Evolutionary conservation across 2,329 filamentous ascomycete genomes (phyloP), one percentile per base, ranked within the genome.

Genomic region (Colletotrichum sojae): DNA sequence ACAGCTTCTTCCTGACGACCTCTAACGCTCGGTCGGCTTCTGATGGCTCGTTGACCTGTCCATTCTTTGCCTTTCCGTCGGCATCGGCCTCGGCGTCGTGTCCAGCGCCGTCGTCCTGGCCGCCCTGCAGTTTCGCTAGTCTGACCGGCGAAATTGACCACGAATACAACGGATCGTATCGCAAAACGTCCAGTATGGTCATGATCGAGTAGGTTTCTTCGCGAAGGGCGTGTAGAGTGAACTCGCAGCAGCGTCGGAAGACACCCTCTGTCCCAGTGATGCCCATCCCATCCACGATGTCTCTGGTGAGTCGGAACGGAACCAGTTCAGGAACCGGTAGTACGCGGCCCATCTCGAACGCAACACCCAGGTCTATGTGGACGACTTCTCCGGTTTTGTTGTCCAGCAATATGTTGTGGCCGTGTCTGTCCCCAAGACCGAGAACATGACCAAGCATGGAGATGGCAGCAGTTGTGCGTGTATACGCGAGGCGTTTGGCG

Each of bases 241-340:
- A 98, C 78, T 99, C 97, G 79, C 96, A 99, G 81, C 95, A 98
- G n/a, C 97, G 90, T 8, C 96, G 90, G 83, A 98, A 99, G 0
- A 98, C 94, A 4, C 96, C 96, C 79, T 99, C 97, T 0, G 95
- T 97, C 75, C 93, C 94, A 3, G 94, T 97, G 73, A 97, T 92
- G 31, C 96, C 96, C 93, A 99, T 98, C 27, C 94, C 97, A 77
- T 99, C 97, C 5, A 98, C 93, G 62, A 99, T 91, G 75, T 99
- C 96, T 62, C 96, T 89, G 10, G 96, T 98, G 61, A 99, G 84
- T 0, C 96, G 90, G 85, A 99, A 99, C 0, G 96, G 97, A 0
- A 99, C 96, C 3, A 97, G 89, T 82, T 99, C 97, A 0, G 96
- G 97, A 1, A 99, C 92, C 0, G 95, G 95, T 0, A 99, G 84